Evolutionary conservation across 768 basidiomycete species (phyloP).

Genomic region (Mycena latifolia): DNA sequence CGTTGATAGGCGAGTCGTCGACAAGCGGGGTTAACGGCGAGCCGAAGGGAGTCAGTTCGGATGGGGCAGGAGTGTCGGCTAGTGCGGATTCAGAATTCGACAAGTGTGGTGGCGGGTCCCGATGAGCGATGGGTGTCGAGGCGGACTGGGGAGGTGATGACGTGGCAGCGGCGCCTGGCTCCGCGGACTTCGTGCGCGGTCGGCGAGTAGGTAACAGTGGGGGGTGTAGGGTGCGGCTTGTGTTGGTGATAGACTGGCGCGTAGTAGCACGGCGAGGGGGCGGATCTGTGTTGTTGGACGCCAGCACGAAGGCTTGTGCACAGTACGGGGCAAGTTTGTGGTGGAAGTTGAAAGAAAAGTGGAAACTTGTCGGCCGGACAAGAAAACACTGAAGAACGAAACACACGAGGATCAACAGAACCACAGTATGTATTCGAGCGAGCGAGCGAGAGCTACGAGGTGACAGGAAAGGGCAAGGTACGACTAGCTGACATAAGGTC

Average conservation of each 20-base stretch:
- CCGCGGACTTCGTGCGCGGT: neutral
- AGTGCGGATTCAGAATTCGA: no score
- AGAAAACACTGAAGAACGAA: neutral
- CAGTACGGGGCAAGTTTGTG: neutral
- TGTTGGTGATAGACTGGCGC: neutral
- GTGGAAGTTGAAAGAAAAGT: neutral
- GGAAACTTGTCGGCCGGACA: neutral
- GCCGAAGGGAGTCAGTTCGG: no score
- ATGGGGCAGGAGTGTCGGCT: no score
- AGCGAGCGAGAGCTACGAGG: no score
- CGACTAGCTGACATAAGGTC: no score
- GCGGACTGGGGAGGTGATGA: neutral
- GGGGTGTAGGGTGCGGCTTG: neutral
- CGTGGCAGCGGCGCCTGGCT: neutral
- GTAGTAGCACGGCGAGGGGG: neutral
- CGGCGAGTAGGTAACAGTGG: neutral
- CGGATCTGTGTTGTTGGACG: no score
- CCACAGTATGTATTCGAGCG: neutral
- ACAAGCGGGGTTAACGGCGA: no score
- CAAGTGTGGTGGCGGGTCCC: no score
- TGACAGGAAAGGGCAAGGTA: no score
- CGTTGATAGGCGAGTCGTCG: no score
- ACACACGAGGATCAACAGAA: neutral
- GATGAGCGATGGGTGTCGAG: no score
- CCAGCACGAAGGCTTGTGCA: neutral